Base-by-base conservation (phyloP, 2,329 filamentous ascomycete species). In the Sarocladiaceae sp. region DNA sequence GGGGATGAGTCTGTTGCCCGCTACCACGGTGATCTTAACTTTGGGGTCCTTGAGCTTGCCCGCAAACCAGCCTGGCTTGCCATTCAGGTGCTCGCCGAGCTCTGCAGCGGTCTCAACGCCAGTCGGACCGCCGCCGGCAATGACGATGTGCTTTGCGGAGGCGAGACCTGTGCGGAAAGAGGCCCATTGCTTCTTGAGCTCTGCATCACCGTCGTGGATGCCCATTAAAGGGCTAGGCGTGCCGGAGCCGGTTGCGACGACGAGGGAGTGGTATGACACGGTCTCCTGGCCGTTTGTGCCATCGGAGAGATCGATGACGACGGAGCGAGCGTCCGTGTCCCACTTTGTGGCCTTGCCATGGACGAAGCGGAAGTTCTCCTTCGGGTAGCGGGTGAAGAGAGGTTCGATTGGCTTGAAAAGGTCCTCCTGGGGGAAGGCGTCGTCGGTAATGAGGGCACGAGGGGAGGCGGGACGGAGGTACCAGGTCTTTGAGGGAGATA, bases 41-140 rank as follows among this genome's bases (percentile, higher is more conserved):
- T 43, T 43, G 26, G 40, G 40, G 26, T 43, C 10, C 4, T 4
- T 33, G 27, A 21, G 16, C 18, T 23, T 13, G 26, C 23, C 60
- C 50, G 67, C 68, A 55, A 66, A 79, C 50, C 40, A 43, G 16
- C 40, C 40, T 3, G 40, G 40, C 27, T 43, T 43, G 16, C 40
- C 40, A 19, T 43, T 43, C 16, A 43, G 40, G 23, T 43, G 16
- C 18, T 43, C 70, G 39, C 64, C 68, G 20, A 81, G 66, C 63
- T 81, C 77, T 32, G 68, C 74, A 2, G 73, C 71, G 4, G 68
- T 57, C 60, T 81, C 77, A 44, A 76, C 66, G 44, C 77, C 77
- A 2, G 77, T 80, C 37, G 70, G 52, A 31, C 77, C 77, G 1
- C 68, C 76, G 41, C 77, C 77, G 3, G 67, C 76, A n/a, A 81